A percentile compares a stretch with the other conserved stretches of the same genome.
Evolutionary conservation across 768 basidiomycete species (phyloP).

Genomic region (Pleurotus sapidus): DNA sequence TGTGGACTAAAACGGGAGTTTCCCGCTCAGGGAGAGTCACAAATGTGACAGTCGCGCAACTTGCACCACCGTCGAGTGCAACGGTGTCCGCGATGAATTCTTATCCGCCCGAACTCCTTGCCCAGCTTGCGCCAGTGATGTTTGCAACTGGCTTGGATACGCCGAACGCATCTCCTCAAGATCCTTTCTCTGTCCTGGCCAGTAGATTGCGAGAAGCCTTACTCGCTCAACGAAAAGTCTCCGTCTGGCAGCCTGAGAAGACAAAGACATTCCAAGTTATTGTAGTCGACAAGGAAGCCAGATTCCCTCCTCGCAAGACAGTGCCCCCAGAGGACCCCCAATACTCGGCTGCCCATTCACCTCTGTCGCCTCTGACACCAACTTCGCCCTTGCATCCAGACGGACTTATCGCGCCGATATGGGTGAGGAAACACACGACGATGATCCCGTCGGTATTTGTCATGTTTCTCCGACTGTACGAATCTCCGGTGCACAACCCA

Average conservation of each 20-base stretch:
- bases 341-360: constrained; percentile 70
- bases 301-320: constrained; percentile 87
- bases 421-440: constrained; percentile 94
- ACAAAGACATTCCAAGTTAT: constrained; percentile 76
- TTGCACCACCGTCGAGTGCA: too few species aligned
- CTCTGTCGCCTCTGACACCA: constrained; percentile 88
- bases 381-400: constrained; percentile 92
- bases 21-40: neutral
- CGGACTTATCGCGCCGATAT: constrained; percentile 95
- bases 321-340: constrained; percentile 56
- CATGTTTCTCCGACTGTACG: constrained; percentile 82
- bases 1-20: neutral
- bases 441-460: constrained; percentile 93
- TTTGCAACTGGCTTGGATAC: constrained; percentile 84
- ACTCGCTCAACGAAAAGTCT: constrained; percentile 54
- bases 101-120: constrained; percentile 85
- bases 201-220: constrained; percentile 69
- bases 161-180: constrained; percentile 33
- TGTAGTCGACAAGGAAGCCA: constrained; percentile 79
- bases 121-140: constrained; percentile 91
- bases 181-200: constrained; percentile 60
- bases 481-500: constrained; percentile 45
- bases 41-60: neutral
- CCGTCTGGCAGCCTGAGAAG: constrained; percentile 74
- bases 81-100: constrained; percentile 66